Evolutionary conservation across 345 rosid species (phyloP), one percentile per base, ranked within the genome.

Genomic region (Eutrema japonicum): DNA sequence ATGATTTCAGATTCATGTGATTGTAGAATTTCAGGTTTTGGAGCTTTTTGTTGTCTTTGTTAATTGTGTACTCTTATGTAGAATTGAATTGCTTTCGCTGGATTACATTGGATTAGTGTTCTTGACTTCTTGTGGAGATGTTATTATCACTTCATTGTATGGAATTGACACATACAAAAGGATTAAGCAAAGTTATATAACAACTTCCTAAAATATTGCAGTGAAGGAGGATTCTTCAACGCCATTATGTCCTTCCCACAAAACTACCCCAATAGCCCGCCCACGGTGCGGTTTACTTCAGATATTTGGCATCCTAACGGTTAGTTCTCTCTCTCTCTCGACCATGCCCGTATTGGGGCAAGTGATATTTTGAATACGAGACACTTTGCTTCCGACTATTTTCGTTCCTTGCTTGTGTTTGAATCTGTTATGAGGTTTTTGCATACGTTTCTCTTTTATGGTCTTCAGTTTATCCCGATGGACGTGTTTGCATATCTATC

Each of bases 171-270:
- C 26, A 22, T 1, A 22, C 26, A 22, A 37, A 29, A 18, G 46
- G 32, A 54, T 32, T 68, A 48, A 22, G 66, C 40, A 3, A 46
- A 11, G 54, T 48, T 48, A 47, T 33, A 32, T 32, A 32, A 51
- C 10, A 10, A 46, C 57, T 64, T 40, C 10, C 8, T 42, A 33
- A 26, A 71, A 71, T 1, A 22, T 22, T 79, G 77, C 85, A 92
- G 96, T 67, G 96, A 92, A 51, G 94, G 92, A 14, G 97, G 97
- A 3, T 88, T 85, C 78, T 89, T 92, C 73, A 88, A 83, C 76
- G 97, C 96, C 64, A 79, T 86, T 66, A 89, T 92, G 96, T 72
- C 80, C 16, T 92, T 92, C 66, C 97, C 91, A 1, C 40, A 79
- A 37, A 87, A 83, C 58, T 85, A 85, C 33, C 88, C 88, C 0